Conservation (phyloP, 2,329 filamentous ascomycete genomes). For the Aurifilum marmelostoma region DNA sequence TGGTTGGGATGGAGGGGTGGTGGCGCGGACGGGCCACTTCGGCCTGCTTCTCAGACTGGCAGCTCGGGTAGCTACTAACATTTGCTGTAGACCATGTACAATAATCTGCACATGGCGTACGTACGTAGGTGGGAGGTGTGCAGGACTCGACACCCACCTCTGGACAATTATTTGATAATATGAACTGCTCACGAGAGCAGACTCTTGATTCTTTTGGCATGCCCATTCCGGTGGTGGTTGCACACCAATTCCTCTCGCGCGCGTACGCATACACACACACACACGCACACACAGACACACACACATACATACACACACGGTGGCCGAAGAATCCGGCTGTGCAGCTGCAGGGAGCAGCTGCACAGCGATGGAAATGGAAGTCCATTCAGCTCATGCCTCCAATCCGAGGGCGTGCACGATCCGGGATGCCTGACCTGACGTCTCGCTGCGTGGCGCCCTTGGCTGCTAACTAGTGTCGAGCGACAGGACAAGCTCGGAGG, state of each 20-base stretch:
- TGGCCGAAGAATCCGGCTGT: neutral
- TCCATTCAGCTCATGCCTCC: neutral
- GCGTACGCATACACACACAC: no score
- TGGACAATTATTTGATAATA: neutral
- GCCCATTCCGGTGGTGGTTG: neutral
- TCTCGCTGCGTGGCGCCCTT: neutral
- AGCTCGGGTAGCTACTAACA: neutral
- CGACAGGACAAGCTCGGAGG: no score
- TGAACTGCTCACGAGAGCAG: neutral
- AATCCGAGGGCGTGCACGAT: neutral
- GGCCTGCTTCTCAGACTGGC: neutral
- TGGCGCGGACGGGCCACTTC: neutral
- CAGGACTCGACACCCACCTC: neutral
- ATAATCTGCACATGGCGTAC: neutral
- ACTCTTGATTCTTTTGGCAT: neutral
- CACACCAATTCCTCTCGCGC: no score
- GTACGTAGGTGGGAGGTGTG: neutral
- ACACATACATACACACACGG: neutral
- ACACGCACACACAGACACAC: no score
- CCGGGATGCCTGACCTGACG: neutral
- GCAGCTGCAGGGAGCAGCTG: constrained; percentile 7
- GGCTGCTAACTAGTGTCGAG: neutral
- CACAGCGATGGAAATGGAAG: neutral
- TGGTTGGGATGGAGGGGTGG: neutral
- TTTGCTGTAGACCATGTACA: neutral